These are phyloP conservation scores for Aspergillus aculeatus DNA, from an alignment of 2,329 filamentous ascomycete species.

Conservation along the genomic window DNA sequence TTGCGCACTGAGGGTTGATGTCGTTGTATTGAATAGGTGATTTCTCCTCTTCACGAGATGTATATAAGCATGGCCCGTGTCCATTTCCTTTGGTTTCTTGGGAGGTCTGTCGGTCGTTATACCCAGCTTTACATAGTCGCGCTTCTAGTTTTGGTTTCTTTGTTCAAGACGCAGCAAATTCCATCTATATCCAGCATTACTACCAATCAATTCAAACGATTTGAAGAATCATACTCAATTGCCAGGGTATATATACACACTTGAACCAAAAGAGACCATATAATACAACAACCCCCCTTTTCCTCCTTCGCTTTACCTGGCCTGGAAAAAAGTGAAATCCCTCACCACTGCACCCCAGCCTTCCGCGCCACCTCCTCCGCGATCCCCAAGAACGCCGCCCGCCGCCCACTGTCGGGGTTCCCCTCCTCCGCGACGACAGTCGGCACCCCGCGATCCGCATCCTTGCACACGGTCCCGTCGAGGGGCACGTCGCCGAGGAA, in stretches of 20 bases:
- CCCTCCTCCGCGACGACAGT: slow-evolving; percentile 83
- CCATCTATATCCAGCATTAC: too few relatives aligned
- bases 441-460: slow-evolving; percentile 82
- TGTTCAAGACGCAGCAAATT: too few relatives aligned
- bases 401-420: slow-evolving; percentile 61
- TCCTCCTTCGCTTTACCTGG: too few relatives aligned
- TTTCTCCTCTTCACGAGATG: background rate
- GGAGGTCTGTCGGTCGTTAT: background rate
- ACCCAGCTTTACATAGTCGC: background rate
- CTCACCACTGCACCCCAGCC: slow-evolving; percentile 43
- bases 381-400: slow-evolving; percentile 69
- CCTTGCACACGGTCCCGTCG: slow-evolving; percentile 80
- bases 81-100: background rate
- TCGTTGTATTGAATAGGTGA: background rate
- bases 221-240: background rate
- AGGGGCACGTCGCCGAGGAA: slow-evolving; percentile 87
- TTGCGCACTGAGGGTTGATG: background rate
- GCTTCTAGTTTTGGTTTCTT: too few relatives aligned
- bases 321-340: slow-evolving; percentile 7
- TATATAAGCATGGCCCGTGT: background rate
- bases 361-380: slow-evolving; percentile 55
- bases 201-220: too few relatives aligned
- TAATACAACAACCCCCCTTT: slow-evolving; percentile 3
- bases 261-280: slow-evolving; percentile 1
- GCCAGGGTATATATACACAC: background rate